Evolutionary conservation across 805 yeast species (phyloP), one percentile per base, ranked within the genome.

Genomic region (Sungouiella blattae): DNA sequence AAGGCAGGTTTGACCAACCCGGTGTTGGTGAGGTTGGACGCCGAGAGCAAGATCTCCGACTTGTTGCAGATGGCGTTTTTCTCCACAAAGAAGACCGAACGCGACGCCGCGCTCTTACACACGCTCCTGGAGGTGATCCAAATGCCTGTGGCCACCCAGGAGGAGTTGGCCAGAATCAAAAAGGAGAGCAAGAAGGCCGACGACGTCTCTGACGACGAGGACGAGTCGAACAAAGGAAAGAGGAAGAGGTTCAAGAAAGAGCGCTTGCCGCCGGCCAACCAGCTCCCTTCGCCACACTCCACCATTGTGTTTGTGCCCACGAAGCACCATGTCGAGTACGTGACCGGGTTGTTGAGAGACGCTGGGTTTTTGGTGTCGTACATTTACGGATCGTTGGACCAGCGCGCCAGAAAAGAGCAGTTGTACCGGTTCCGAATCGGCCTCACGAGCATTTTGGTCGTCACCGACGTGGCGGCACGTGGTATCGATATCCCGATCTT

Each of bases 401-500:
- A 93, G 57, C 82, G 79, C 49, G 98, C 98, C 1, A 82, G 99
- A 72, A 81, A 82, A 41, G 82, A 84, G 49, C 98, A 93, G 57
- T 67, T 93, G 33, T 74, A 82, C 53, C 81, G 87, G 48, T 93
- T 93, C 62, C 71, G 96, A 50, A 69, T 81, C 1, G 98, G 97
- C 1, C 67, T 84, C 30, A 79, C 96, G 4, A 78, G 85, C 20
- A 58, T 93, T n/a, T 62, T 93, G 57, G 97, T 93, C 7, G 99
- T 93, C 36, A 93, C 98, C 1, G 98, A 93, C 69, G 98, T 87
- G 45, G 96, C 96, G 17, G 98, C 98, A 2, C 82, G 98, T 70
- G 98, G 98, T 80, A 88, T 93, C 43, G 99, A 94, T 77, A 87
- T 93, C 46, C 98, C 98, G 0, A 80, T 93, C 37, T 74, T 93